phyloP scores from a whole-genome alignment of 1,284 basidiomycete genomes.

The Austroboletus olivaceoglutinosus region DNA sequence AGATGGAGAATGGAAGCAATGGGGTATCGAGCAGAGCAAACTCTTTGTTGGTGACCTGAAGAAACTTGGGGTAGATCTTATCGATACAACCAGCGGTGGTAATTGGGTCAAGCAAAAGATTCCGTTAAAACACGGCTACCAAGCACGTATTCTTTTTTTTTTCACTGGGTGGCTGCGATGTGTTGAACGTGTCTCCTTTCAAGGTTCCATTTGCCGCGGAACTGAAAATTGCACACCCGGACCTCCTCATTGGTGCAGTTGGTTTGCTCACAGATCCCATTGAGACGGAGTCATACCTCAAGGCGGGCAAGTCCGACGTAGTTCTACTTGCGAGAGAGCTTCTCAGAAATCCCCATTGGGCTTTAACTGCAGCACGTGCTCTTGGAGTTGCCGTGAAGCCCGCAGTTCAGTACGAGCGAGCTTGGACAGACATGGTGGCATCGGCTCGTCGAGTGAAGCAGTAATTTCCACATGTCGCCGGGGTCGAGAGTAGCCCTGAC shows the following conservation, averaged over 20 bases:
- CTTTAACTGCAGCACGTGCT: conserved; percentile 51
- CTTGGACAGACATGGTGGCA: conserved; percentile 50
- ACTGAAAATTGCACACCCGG: conserved; percentile 62
- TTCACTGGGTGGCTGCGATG: neutral
- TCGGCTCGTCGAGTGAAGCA: conserved; percentile 13
- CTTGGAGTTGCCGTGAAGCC: conserved; percentile 58
- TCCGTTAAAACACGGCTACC: conserved; percentile 59
- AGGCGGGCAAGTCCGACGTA: conserved; percentile 66
- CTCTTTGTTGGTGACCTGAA: conserved; percentile 55
- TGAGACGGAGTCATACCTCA: conserved; percentile 66
- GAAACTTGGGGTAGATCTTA: conserved; percentile 65
- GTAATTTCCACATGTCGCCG: too few relatives aligned
- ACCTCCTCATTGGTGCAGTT: conserved; percentile 62
- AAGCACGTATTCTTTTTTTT: conserved; percentile 41
- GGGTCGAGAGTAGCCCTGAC: too few relatives aligned
- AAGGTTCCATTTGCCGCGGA: conserved; percentile 70
- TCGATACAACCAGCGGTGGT: conserved; percentile 71
- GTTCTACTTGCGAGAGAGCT: conserved; percentile 68
- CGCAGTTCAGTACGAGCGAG: conserved; percentile 67
- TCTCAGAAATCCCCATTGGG: conserved; percentile 58
- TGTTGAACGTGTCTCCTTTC: neutral
- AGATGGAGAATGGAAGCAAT: conserved; percentile 59
- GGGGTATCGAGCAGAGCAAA: conserved; percentile 78
- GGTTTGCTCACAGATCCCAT: conserved; percentile 68
- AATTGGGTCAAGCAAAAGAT: conserved; percentile 66